Conservation (phyloP, 1,139 yeast genomes). For the Pichia sp. region DNA sequence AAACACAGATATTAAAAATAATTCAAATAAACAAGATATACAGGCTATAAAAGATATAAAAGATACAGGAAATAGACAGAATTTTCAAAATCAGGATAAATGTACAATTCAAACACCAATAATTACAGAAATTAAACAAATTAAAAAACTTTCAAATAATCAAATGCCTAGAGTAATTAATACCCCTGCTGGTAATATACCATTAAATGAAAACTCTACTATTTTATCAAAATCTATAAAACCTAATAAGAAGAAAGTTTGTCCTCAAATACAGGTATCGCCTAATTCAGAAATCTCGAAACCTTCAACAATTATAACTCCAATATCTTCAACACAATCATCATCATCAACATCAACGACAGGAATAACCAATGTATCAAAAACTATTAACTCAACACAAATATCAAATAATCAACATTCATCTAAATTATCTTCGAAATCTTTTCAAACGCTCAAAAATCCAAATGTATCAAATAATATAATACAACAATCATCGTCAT, state of each 20-base stretch:
- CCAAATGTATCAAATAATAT: neutral
- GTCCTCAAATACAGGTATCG: neutral
- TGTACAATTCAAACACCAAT: too few species aligned
- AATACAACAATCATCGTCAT: neutral
- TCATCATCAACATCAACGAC: neutral
- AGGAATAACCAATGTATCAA: neutral
- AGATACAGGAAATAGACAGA: too few species aligned
- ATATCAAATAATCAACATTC: neutral
- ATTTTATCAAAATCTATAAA: too few species aligned
- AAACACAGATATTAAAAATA: too few species aligned
- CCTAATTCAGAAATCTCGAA: neutral
- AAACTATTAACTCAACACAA: neutral
- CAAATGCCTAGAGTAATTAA: slow-evolving; percentile 9
- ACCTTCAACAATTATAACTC: neutral
- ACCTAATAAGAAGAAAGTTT: too few species aligned
- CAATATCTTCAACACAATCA: neutral
- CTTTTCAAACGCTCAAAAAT: neutral
- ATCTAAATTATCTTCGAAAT: too few species aligned
- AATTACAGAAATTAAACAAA: too few species aligned
- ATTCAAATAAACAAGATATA: too few species aligned
- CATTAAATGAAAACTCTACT: neutral
- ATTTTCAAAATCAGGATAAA: too few species aligned
- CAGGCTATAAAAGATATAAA: too few species aligned
- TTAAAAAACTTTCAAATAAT: neutral
- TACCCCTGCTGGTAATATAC: slow-evolving; percentile 11